A percentile compares a stretch with the other conserved stretches of the same genome.
phyloP scores from a whole-genome alignment of 2,329 filamentous ascomycete genomes.

The Alternaria alternata region DNA sequence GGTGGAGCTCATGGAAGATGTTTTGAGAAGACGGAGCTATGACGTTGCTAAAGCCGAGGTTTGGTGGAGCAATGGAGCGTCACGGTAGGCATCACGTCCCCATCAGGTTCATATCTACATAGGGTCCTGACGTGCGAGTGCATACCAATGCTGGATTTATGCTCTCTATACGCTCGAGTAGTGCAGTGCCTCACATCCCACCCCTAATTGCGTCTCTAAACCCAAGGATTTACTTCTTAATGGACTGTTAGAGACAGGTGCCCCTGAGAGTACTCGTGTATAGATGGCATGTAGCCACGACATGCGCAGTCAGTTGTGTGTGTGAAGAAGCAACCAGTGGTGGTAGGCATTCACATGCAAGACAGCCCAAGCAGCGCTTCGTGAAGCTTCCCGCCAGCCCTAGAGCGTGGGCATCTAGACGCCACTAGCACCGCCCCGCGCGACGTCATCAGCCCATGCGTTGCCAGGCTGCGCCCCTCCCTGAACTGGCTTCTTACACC shows the following conservation, averaged over 20 bases:
- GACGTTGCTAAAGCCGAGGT: constrained; percentile 39
- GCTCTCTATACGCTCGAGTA: not conserved
- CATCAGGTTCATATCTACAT: not conserved
- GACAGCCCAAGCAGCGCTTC: constrained; percentile 20
- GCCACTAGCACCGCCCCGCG: constrained; percentile 30
- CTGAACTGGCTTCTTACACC: constrained; percentile 21
- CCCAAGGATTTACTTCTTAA: too few species aligned
- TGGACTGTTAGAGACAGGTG: not conserved
- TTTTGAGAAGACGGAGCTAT: constrained; percentile 32
- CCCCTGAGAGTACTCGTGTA: not conserved
- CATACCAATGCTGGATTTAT: not conserved
- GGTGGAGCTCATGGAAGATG: constrained; percentile 11
- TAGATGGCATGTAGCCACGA: not conserved
- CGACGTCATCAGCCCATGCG: constrained; percentile 27
- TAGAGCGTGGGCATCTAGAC: constrained; percentile 9
- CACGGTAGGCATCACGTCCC: not conserved
- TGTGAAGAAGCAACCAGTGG: not conserved
- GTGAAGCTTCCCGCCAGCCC: constrained; percentile 31
- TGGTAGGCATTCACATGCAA: constrained; percentile 16
- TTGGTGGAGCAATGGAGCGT: constrained; percentile 21
- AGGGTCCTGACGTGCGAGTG: not conserved
- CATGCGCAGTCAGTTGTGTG: not conserved
- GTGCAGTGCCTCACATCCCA: not conserved
- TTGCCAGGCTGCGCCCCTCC: constrained; percentile 24
- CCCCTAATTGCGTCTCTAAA: not conserved